These are phyloP conservation scores for Entrophospora sp. DNA, from an alignment of 192 early-diverging fungal genomes.

Conservation along the genomic window DNA sequence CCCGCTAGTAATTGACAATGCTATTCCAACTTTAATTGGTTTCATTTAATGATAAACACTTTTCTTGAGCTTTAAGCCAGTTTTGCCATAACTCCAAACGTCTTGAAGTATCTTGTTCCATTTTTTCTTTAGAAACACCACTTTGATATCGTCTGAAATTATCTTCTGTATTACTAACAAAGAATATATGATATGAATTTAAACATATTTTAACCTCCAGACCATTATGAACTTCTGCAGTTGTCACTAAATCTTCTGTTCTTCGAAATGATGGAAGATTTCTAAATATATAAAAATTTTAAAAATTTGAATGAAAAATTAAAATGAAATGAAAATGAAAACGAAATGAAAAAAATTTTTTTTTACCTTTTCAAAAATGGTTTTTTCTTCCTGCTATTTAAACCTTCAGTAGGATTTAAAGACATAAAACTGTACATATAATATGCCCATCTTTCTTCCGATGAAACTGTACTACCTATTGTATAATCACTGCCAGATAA, in stretches of 20 bases:
- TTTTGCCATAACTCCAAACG: slow-evolving; percentile 1
- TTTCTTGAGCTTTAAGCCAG: slow-evolving; percentile 1
- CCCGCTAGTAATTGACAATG: no score
- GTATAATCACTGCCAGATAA: slow-evolving; percentile 84
- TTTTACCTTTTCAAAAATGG: slow-evolving; percentile 69
- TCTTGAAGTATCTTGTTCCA: not conserved
- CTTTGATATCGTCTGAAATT: slow-evolving; percentile 49
- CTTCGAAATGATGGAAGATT: slow-evolving; percentile 20
- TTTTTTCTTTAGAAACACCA: not conserved
- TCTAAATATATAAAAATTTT: slow-evolving; percentile 1
- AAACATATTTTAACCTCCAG: slow-evolving; percentile 95
- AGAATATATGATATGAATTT: slow-evolving; percentile 98
- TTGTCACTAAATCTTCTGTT: slow-evolving; percentile 33
- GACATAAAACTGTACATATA: slow-evolving; percentile 94
- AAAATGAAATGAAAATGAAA: not conserved
- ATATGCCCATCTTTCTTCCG: slow-evolving; percentile 90
- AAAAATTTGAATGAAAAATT: not conserved
- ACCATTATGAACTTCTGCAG: slow-evolving; percentile 62
- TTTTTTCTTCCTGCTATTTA: slow-evolving; percentile 44
- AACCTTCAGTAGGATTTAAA: slow-evolving; percentile 72
- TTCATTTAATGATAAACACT: no score
- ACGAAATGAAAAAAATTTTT: not conserved
- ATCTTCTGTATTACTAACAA: slow-evolving; percentile 91
- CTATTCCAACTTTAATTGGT: no score
- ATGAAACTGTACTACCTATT: slow-evolving; percentile 65